Conservation (phyloP, 805 yeast genomes). For the Barnettozyma vustinii region DNA sequence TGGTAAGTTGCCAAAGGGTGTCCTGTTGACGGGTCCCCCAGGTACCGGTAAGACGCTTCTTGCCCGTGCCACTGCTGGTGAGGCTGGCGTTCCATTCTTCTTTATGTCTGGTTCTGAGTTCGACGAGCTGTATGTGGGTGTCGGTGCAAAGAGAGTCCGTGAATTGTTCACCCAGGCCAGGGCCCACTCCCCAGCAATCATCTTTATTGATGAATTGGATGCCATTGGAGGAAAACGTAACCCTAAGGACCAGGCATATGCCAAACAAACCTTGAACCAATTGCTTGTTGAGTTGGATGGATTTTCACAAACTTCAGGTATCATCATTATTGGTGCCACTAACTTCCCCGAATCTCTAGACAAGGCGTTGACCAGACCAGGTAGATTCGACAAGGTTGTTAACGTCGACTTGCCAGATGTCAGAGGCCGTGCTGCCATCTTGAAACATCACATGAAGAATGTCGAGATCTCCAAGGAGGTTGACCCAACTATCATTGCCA, state of each 20-base stretch:
- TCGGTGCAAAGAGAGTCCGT: constrained; percentile 96
- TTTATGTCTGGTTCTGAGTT: constrained; percentile 98
- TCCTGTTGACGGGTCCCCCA: constrained; percentile 94
- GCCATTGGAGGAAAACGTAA: constrained; percentile 98
- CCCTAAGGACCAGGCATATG: constrained; percentile 96
- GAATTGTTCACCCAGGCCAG: constrained; percentile 92
- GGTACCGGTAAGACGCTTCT: constrained; percentile 97
- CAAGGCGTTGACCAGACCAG: constrained; percentile 97
- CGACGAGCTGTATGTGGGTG: constrained; percentile 97
- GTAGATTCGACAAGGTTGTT: constrained; percentile 94
- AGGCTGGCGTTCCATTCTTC: constrained; percentile 97
- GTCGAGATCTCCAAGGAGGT: constrained; percentile 82
- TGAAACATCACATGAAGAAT: constrained; percentile 86
- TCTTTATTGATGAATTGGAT: constrained; percentile 95
- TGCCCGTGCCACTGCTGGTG: constrained; percentile 98
- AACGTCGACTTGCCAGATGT: constrained; percentile 96
- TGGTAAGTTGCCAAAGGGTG: constrained; percentile 97
- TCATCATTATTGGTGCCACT: constrained; percentile 95
- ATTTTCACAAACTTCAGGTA: constrained; percentile 85
- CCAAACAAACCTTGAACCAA: constrained; percentile 95
- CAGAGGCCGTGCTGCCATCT: constrained; percentile 90
- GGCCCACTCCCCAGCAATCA: constrained; percentile 92
- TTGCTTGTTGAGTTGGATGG: constrained; percentile 95
- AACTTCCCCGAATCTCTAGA: constrained; percentile 96
- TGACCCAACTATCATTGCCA: constrained; percentile 83